Percentiles rank a stretch among this genome's conserved stretches.
phyloP scores from a whole-genome alignment of 805 yeast genomes.

The Danielia oregonensis region DNA sequence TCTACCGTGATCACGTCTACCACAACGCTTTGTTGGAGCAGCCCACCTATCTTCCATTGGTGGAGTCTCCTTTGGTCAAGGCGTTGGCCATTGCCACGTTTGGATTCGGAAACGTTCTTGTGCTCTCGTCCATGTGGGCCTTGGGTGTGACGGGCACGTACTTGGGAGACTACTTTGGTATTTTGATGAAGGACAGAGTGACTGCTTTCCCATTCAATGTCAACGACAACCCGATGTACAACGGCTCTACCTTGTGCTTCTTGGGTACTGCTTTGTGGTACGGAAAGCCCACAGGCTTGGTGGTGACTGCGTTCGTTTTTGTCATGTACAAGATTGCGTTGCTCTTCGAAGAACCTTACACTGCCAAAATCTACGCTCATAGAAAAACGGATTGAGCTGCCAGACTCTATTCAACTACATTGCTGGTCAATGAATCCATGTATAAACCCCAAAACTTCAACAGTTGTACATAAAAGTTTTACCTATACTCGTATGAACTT shows the following conservation, averaged over 20 bases:
- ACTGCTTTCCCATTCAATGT: slow-evolving; percentile 92
- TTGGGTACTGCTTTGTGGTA: slow-evolving; percentile 85
- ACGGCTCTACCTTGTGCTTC: slow-evolving; percentile 86
- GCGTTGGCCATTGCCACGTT: slow-evolving; percentile 55
- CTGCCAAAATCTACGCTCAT: slow-evolving; percentile 83
- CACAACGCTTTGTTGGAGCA: slow-evolving; percentile 71
- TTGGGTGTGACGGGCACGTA: slow-evolving; percentile 96
- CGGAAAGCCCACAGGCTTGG: slow-evolving; percentile 87
- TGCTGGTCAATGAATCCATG: not conserved
- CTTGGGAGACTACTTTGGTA: slow-evolving; percentile 95
- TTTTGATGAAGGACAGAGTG: slow-evolving; percentile 85
- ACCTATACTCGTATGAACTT: too few species aligned
- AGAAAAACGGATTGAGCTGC: slow-evolving; percentile 42
- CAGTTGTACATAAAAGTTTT: not conserved
- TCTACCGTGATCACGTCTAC: slow-evolving; percentile 72
- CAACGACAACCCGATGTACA: slow-evolving; percentile 93
- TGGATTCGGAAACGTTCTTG: slow-evolving; percentile 74
- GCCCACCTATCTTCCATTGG: slow-evolving; percentile 56
- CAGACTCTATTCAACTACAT: not conserved
- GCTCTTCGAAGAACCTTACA: slow-evolving; percentile 92
- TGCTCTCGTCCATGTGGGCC: slow-evolving; percentile 81
- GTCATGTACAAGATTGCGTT: slow-evolving; percentile 82
- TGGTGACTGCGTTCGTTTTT: slow-evolving; percentile 68
- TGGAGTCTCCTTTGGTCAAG: slow-evolving; percentile 35
- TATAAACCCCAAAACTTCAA: not conserved